Base-by-base conservation (phyloP, 495 filamentous ascomycete genomes). In the Amorphotheca resinae region DNA sequence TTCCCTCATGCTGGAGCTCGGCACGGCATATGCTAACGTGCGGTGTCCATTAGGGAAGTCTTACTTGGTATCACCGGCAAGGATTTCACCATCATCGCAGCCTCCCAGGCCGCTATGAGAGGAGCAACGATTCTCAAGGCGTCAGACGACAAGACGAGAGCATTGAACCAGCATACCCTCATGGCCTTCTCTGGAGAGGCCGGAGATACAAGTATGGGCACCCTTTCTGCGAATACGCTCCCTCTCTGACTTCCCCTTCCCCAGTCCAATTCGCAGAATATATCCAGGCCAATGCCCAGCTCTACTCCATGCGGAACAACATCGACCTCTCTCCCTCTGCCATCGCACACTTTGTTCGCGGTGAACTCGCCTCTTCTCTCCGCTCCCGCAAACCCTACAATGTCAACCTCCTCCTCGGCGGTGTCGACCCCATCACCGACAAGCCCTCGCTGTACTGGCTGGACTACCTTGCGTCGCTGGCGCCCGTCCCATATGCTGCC, bases 261-360 rank as follows among this genome's bases (percentile, higher is more conserved):
- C 25, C 60, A 93, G 91, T 96, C 38, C 91, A 99, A 78, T 99
- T 99, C 62, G 86, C 91, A 56, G 91, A 99, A 70, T 96, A 87
- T 68, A 87, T 96, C 65, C 87, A 95, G 76, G 93, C 91, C 50
- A 96, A 99, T 59, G 80, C 93, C 55, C 83, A 89, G 63, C 82
- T 99, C 58, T 99, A 99, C 65, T 85, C 83, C 50, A 99, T 95
- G 88, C 87, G 91, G 49, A 96, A 96, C 59, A 80, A 86, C 54
- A 80, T 81, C 55, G 86, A 94, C 53, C 75, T 99, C 36, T 82
- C 82, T 28, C 88, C 91, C 11, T 74, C 80, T 20, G 91, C 88
- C 9, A 79, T 95, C 22, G 82, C 86, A 35, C 80, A 79, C 68
- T 96, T 95, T 57, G 86, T 95, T 47, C 84, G 91, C 46, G 78